Conservation (phyloP, 805 yeast genomes). For the Barnettozyma populi region DNA sequence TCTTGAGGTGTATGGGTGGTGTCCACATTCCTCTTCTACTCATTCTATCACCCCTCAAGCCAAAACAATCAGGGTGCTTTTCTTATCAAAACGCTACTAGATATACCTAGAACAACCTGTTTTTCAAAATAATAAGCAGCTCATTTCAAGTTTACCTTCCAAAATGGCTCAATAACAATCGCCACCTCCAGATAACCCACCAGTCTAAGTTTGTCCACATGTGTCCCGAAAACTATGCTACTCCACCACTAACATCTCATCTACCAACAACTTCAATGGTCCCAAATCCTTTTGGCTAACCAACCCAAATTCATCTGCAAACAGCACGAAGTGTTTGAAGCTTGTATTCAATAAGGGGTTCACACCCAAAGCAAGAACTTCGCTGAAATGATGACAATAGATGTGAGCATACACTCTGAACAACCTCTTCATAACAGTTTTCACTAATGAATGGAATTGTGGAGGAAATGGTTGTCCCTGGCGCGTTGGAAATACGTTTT, state of each 20-base stretch:
- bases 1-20: too few species aligned
- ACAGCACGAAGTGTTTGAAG: slow-evolving; percentile 87
- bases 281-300: slow-evolving; percentile 82
- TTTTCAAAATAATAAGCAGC: too few species aligned
- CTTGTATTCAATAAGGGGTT: slow-evolving; percentile 93
- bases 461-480: slow-evolving; percentile 89
- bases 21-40: too few species aligned
- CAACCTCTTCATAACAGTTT: slow-evolving; percentile 83
- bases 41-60: too few species aligned
- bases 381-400: slow-evolving; percentile 96
- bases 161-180: background rate
- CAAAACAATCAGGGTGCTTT: too few species aligned
- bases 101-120: too few species aligned
- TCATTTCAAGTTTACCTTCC: background rate
- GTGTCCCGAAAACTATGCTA: background rate
- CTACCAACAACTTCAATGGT: slow-evolving; percentile 80
- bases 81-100: too few species aligned
- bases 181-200: background rate
- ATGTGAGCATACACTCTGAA: slow-evolving; percentile 96
- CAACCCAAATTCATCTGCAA: slow-evolving; percentile 77
- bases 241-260: slow-evolving; percentile 27
- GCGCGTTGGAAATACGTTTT: slow-evolving; percentile 82
- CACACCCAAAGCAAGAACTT: slow-evolving; percentile 84
- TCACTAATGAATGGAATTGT: slow-evolving; percentile 71
- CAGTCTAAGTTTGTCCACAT: background rate